phyloP scores from a whole-genome alignment of 1,139 yeast species.

The Kurtzmaniella natalensis region DNA sequence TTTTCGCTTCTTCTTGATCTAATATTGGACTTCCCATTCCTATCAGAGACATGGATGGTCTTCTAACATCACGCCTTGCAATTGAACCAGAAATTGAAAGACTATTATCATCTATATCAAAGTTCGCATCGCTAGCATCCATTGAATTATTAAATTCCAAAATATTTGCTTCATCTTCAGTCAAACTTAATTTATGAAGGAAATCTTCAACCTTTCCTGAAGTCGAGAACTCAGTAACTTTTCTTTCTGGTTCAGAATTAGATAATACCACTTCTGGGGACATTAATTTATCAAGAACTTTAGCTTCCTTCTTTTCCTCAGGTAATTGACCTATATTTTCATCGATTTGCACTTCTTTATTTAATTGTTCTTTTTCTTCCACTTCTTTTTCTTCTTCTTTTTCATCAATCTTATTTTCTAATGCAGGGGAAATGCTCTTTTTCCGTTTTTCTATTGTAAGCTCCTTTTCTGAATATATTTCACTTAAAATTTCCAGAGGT shows the following conservation, averaged over 20 bases:
- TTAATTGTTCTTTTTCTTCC: too few relatives aligned
- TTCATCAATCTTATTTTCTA: neutral
- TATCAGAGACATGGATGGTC: too few relatives aligned
- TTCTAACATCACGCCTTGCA: too few relatives aligned
- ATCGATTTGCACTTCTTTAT: too few relatives aligned
- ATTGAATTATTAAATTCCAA: neutral
- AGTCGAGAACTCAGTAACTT: too few relatives aligned
- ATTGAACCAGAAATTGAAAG: neutral
- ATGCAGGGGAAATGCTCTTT: neutral
- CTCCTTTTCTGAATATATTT: constrained; percentile 38
- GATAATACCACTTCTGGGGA: too few relatives aligned
- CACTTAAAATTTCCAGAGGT: constrained; percentile 33
- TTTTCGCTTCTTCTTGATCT: neutral
- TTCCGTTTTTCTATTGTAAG: constrained; percentile 26
- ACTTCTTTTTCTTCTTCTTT: too few relatives aligned
- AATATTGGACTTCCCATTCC: neutral
- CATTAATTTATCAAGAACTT: too few relatives aligned
- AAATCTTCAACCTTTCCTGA: neutral
- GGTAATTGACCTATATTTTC: too few relatives aligned
- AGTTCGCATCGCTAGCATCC: neutral
- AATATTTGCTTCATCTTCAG: neutral
- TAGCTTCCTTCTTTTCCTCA: too few relatives aligned
- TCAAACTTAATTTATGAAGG: neutral
- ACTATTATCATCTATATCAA: neutral
- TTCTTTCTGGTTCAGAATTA: too few relatives aligned